Percentiles rank a stretch among this genome's conserved stretches.
Evolutionary conservation across 1,284 basidiomycete genomes (phyloP).

Genomic region (Flammula alnicola): DNA sequence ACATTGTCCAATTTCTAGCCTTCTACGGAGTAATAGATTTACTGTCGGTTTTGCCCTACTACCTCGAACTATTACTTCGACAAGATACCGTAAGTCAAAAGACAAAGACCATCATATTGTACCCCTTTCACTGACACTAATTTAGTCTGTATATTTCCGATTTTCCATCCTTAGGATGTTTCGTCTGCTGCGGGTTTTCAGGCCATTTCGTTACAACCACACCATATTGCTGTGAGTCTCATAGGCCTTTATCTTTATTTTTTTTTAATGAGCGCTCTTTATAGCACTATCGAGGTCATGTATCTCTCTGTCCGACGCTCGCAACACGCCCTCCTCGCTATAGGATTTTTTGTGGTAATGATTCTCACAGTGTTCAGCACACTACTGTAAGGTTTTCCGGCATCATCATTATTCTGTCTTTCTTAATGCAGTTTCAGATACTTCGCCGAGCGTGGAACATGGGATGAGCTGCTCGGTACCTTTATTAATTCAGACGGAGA

Average conservation of each 20-base stretch:
- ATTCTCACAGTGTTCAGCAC: conserved; percentile 87
- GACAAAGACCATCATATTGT: no score
- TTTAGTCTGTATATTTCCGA: conserved; percentile 79
- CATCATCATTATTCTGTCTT: background rate
- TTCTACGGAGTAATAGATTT: conserved; percentile 88
- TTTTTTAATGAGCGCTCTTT: background rate
- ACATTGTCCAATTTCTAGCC: conserved; percentile 46
- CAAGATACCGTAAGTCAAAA: conserved; percentile 76
- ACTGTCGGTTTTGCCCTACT: conserved; percentile 85
- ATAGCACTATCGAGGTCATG: conserved; percentile 91
- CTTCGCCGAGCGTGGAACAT: conserved; percentile 86
- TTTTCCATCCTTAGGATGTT: conserved; percentile 88
- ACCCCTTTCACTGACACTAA: conserved; percentile 1
- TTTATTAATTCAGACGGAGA: conserved; percentile 88
- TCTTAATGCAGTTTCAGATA: conserved; percentile 52
- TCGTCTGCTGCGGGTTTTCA: conserved; percentile 83
- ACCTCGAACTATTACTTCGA: conserved; percentile 80
- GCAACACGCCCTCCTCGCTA: conserved; percentile 83
- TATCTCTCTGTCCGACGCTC: conserved; percentile 85
- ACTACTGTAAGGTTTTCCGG: conserved; percentile 58
- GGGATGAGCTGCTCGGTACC: conserved; percentile 78
- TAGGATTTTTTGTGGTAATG: conserved; percentile 89
- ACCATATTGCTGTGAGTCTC: conserved; percentile 74
- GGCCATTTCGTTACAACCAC: conserved; percentile 84
- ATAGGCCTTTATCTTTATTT: background rate